Percentiles rank a stretch among this genome's conserved stretches.
Conservation (phyloP, 2,329 filamentous ascomycete genomes). For the Penicillium sp. region DNA sequence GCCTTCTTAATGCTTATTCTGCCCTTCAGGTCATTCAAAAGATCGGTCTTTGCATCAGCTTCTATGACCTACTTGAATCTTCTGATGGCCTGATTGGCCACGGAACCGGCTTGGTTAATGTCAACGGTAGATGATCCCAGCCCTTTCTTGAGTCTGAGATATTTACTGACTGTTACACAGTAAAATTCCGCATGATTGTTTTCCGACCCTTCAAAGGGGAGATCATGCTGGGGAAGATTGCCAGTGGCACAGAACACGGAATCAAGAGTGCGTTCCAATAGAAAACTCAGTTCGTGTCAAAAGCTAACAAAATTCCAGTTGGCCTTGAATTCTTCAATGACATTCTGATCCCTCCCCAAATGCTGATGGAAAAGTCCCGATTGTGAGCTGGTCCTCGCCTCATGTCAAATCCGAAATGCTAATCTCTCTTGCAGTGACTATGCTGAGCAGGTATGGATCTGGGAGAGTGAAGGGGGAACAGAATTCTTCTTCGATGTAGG, state of each 20-base stretch:
- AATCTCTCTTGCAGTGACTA: conserved; percentile 56
- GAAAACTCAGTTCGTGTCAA: conserved; percentile 18
- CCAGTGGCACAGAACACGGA: conserved; percentile 66
- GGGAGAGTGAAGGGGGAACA: conserved; percentile 69
- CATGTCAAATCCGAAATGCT: conserved; percentile 11
- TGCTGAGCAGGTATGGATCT: conserved; percentile 78
- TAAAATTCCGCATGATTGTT: conserved; percentile 88
- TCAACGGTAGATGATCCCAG: conserved; percentile 65
- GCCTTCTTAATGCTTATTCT: conserved; percentile 1
- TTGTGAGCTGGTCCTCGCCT: conserved; percentile 58
- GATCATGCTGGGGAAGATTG: conserved; percentile 81
- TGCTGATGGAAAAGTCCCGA: conserved; percentile 70
- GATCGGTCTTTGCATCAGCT: conserved; percentile 86
- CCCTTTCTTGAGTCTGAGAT: not conserved
- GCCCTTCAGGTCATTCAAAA: conserved; percentile 77
- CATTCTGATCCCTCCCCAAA: conserved; percentile 72
- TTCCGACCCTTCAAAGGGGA: conserved; percentile 96
- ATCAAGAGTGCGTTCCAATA: conserved; percentile 60
- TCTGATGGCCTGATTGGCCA: conserved; percentile 94
- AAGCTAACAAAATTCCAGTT: conserved; percentile 50
- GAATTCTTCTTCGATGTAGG: conserved; percentile 84
- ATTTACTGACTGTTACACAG: conserved; percentile 45
- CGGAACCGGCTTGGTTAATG: conserved; percentile 86
- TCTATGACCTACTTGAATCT: conserved; percentile 85
- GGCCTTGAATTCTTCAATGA: conserved; percentile 92